These are phyloP conservation scores for Cicer judaicum DNA, from an alignment of 306 rosid species.

Conservation along the genomic window DNA sequence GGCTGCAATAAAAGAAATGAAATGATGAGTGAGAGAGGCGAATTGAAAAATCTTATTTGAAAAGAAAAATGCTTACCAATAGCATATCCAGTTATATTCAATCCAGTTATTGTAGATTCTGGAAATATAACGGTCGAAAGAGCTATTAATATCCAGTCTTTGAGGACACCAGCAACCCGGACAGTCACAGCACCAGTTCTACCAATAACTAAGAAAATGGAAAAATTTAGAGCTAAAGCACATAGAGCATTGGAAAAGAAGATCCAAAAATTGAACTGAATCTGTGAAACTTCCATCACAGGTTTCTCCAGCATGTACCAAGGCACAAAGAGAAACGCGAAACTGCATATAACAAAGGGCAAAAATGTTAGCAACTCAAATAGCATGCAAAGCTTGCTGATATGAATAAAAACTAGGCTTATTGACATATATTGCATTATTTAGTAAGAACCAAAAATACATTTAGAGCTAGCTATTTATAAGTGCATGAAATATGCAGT, in stretches of 20 bases:
- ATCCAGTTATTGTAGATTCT: constrained; percentile 77
- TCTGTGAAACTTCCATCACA: constrained; percentile 76
- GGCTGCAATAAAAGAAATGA: constrained; percentile 57
- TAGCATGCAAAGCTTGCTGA: not conserved
- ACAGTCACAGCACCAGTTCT: constrained; percentile 94
- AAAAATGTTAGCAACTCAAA: constrained; percentile 33
- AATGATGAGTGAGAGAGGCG: not conserved
- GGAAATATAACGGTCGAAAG: constrained; percentile 92
- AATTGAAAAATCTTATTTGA: not conserved
- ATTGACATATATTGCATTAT: not conserved
- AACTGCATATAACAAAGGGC: constrained; percentile 63
- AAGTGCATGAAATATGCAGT: not conserved
- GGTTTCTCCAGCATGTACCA: constrained; percentile 94
- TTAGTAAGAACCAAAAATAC: not conserved
- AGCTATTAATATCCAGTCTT: constrained; percentile 94
- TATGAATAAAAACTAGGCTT: constrained; percentile 46
- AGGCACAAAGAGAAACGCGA: constrained; percentile 84
- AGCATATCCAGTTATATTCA: constrained; percentile 89
- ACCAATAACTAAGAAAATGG: constrained; percentile 90
- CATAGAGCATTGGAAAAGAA: constrained; percentile 91
- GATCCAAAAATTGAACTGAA: constrained; percentile 93
- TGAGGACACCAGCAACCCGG: constrained; percentile 90
- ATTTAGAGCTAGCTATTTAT: not conserved
- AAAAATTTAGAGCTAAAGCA: constrained; percentile 93
- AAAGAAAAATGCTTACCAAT: constrained; percentile 58